Evolutionary conservation across 257 asterid species (phyloP), one percentile per base, ranked within the genome.

Genomic region (Nicotiana paniculata): DNA sequence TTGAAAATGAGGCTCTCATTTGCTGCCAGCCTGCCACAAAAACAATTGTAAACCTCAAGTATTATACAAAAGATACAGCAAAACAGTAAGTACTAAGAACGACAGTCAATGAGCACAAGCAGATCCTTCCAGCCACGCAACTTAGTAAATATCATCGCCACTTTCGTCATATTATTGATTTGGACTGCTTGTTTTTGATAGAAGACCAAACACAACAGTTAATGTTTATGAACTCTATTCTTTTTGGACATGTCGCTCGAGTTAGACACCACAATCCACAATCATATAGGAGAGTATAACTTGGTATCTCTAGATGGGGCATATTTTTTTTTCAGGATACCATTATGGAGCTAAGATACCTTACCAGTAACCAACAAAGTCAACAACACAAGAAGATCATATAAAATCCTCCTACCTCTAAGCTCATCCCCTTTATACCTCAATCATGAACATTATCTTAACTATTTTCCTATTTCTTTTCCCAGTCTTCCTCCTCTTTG

Each of bases 381-480:
- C 35, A 7, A 51, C 9, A 26, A 30, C 46, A 51, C 17, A 15
- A 13, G 62, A 51, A 13, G 43, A 15, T 51, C 17, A 51, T 51
- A 75, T 51, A 51, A 51, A 51, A 15, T 48, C 37, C 79, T 75
- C 9, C 15, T 26, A 51, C 63, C 17, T 54, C 79, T 48, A 75
- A 75, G 63, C 46, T 26, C 9, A 13, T 17, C 26, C 18, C 9
- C 43, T 51, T 26, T 28, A 21, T 26, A 26, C 28, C 62, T 43
- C 51, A 37, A 83, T 59, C 86, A 86, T 77, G 86, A 82, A 84
- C 39, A 54, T 84, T 81, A 57, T 83, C 74, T 16, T 81, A 37
- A 30, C 86, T 61, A 57, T 89, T 21, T 51, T 82, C 64, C 62
- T 88, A 58, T 48, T 89, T 68, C 86, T 91, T 28, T 55, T 89